Evolutionary conservation across 2,329 filamentous ascomycete species (phyloP), one percentile per base, ranked within the genome.

Genomic region (Colletotrichum lentis): DNA sequence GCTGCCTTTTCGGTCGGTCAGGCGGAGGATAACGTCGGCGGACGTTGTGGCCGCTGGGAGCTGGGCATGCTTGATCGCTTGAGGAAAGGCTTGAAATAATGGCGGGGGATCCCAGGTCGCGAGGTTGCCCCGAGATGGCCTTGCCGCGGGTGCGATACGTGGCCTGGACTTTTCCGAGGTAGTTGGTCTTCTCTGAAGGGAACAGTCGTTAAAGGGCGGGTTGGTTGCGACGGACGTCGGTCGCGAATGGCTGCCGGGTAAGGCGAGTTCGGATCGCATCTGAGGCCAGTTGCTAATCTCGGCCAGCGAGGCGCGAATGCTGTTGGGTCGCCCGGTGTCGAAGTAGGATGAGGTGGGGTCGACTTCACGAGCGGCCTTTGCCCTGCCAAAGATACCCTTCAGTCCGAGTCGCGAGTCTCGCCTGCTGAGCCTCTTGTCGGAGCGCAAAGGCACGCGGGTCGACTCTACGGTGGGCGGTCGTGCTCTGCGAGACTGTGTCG

Each of bases 41-140:
- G 91, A 87, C 12, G 91, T 79, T 2, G 85, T 86, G 44, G 90
- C 90, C 18, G 91, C 86, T 31, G 89, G 86, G 3, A 97, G 82
- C 18, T 86, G 88, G 12, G 88, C 89, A 76, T 96, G 88, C 74
- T 91, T 94, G 72, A 93, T 85, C 3, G 93, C 89, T 77, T 97
- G 94, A 0, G 92, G 91, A 76, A 94, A 97, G 14, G 92, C 93
- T 76, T 97, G 91, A 77, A 94, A 96, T 14, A 97, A 81, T 2
- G 93, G 92, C 7, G 93, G 92, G 18, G 90, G 86, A 64, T 87
- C 85, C 89, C 89, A 92, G 14, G 79, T 77, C 4, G 80, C 77
- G 27, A 82, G 70, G 3, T 77, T 74, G 35, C 77, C 78, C 63
- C 77, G 74, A 4, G 69, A 58, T 18, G 69, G 61, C 50, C 65